Evolutionary conservation across 2,329 filamentous ascomycete species (phyloP), one percentile per base, ranked within the genome.

Genomic region (Thelonectria discophora): DNA sequence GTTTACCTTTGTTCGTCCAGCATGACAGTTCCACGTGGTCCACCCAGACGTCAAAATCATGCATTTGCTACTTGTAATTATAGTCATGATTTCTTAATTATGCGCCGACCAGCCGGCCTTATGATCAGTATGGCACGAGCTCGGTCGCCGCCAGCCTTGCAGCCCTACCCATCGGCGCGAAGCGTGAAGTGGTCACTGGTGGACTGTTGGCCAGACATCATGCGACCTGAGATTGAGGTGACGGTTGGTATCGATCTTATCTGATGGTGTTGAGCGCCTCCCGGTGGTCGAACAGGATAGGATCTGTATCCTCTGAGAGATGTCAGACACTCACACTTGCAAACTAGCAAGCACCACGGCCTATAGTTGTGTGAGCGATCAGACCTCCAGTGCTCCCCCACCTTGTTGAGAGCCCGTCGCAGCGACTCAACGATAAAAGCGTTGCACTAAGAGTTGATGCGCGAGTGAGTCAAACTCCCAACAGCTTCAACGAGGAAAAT

Each of bases 21-120:
- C 47, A 42, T 50, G 13, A 51, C 43, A 17, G 47, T 55, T 65
- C 55, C 68, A 71, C 66, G 65, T 71, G 65, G 64, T 65, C 42
- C 37, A 24, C 58, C 34, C 18, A 56, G 50, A 30, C 24, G 45
- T 24, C 30, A 32, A 21, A 39, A 12, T 37, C 15, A 55, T 55
- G 52, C 42, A 24, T 13, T 24, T 40, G 20, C 12, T 47, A 21
- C n/a, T 20, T 18, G 15, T 24, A 39, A 20, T 37, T 7, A 15
- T 45, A 20, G 3, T 43, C 11, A 47, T 47, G 15, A 27, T 30
- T 54, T 45, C 34, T 47, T 40, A 10, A 32, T 55, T 37, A 55
- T 60, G 52, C 58, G 17, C 42, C n/a, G 27, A 30, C 12, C 17
- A 18, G 40, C 8, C 17, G 18, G 27, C 32, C 46, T 18, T 24